Percentiles rank a stretch among this genome's conserved stretches.
Evolutionary conservation across 1,139 yeast genomes (phyloP).

Genomic region (Geotrichum fermentans): DNA sequence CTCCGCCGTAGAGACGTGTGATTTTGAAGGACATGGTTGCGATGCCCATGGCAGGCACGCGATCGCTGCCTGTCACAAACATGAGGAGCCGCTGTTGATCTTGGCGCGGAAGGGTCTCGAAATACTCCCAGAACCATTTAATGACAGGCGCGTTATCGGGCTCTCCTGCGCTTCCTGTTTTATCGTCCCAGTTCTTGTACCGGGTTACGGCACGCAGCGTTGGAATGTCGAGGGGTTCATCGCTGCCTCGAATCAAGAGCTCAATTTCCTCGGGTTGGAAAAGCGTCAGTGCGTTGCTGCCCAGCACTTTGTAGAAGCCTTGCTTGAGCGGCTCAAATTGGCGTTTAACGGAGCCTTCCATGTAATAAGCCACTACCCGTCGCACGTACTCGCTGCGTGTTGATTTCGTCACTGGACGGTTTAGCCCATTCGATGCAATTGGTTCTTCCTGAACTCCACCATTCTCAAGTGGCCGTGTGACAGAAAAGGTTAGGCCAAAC

Average conservation of each 20-base stretch:
- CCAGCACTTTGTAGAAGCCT: constrained; percentile 74
- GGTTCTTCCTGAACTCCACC: constrained; percentile 36
- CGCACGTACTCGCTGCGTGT: constrained; percentile 61
- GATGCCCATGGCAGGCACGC: constrained; percentile 89
- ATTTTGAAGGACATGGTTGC: constrained; percentile 22
- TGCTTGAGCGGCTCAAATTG: constrained; percentile 55
- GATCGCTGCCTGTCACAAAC: constrained; percentile 85
- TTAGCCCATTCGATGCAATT: constrained; percentile 54
- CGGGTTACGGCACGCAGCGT: constrained; percentile 66
- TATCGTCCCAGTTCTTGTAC: constrained; percentile 57
- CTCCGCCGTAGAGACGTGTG: constrained; percentile 46
- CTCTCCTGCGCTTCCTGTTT: constrained; percentile 27
- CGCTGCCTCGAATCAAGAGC: constrained; percentile 74
- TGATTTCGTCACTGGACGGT: constrained; percentile 47
- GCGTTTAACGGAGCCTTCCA: constrained; percentile 50
- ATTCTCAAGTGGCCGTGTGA: constrained; percentile 31
- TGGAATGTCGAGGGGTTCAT: constrained; percentile 60
- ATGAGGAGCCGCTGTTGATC: constrained; percentile 60
- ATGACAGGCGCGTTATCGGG: constrained; percentile 42
- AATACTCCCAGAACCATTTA: constrained; percentile 77
- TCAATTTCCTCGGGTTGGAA: constrained; percentile 81
- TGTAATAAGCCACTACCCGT: constrained; percentile 55
- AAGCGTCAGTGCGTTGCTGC: constrained; percentile 72
- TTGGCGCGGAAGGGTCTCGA: constrained; percentile 43
- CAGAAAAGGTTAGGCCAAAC: constrained; percentile 49